Evolutionary conservation across 176 grass and related monocot genomes (phyloP), one percentile per base, ranked within the genome.

Genomic region (Triticum urartu): DNA sequence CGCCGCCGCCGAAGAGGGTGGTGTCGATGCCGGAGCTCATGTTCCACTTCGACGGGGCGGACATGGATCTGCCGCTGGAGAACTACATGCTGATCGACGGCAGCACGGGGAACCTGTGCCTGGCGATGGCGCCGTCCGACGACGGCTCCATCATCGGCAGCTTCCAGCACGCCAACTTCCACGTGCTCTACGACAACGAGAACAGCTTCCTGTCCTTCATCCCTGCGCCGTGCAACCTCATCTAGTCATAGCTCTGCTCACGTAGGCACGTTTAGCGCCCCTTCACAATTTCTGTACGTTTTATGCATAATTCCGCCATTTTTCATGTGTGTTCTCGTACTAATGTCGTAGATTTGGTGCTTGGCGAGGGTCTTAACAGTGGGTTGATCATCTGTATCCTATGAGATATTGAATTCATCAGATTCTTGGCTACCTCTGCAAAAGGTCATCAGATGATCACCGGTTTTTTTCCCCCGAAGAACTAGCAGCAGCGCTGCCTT

Each of bases 91-190:
- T 81, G 3, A 20, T 87, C 15, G 89, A 91, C 48, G 64, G 80
- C 13, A 1, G 3, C 85, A 76, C 85, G 5, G 85, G 89, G 34
- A 72, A 34, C 35, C 81, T 91, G 21, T 91, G 85, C 85, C 85
- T 91, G 47, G 89, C 85, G 0, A 91, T 91, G 89, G 85, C 85
- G 3, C 50, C 81, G 26, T 91, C 89, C 0, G 8, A 7, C 4
- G 89, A 80, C 12, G 89, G 89, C 68, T 76, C 89, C 85, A 80
- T 87, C 81, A 81, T 91, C 69, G 89, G 89, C 35, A 91, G 21
- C 85, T 91, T 76, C 81, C 89, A 91, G 85, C 85, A 91, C 34
- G 81, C 84, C 68, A 91, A 91, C 81, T 84, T 91, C 50, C 81
- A 87, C 76, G 69, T 91, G 68, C 89, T 87, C 61, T 91, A 91